Evolutionary conservation across 148 eudicot species (phyloP).

Genomic region (Vaccinium myrtillus): DNA sequence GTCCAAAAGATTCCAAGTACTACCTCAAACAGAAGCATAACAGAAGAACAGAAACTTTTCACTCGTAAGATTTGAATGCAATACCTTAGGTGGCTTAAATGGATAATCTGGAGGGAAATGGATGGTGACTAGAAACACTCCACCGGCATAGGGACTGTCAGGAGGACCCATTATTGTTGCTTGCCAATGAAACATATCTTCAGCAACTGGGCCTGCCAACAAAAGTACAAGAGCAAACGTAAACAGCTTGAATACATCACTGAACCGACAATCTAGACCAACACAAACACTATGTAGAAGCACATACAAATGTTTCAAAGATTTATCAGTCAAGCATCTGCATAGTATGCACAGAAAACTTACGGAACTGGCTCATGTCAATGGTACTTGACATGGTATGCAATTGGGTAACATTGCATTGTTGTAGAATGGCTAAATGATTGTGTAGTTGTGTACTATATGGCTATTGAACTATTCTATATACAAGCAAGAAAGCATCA

Average conservation of each 20-base stretch:
- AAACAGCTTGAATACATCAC: not conserved
- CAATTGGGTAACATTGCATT: not conserved
- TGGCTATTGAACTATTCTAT: not conserved
- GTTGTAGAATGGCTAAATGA: not conserved
- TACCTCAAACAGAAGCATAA: not conserved
- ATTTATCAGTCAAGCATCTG: not conserved
- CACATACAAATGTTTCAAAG: not conserved
- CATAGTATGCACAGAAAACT: not conserved
- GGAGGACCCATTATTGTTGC: conserved; percentile 69
- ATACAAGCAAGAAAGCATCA: not conserved
- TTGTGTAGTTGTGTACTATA: not conserved
- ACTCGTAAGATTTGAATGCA: not conserved
- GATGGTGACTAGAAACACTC: conserved; percentile 58
- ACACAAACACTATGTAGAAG: not conserved
- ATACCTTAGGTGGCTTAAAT: conserved; percentile 72
- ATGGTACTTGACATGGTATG: not conserved
- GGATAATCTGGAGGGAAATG: conserved; percentile 71
- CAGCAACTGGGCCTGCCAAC: conserved; percentile 48
- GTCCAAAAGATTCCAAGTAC: not conserved
- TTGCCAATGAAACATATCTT: conserved; percentile 72
- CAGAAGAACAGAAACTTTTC: not conserved
- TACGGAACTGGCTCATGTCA: not conserved
- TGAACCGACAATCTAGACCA: not conserved
- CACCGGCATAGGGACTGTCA: conserved; percentile 72
- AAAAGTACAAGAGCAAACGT: not conserved